Conservation (phyloP, 1,139 yeast species). For the Blastobotrys aristatus region DNA sequence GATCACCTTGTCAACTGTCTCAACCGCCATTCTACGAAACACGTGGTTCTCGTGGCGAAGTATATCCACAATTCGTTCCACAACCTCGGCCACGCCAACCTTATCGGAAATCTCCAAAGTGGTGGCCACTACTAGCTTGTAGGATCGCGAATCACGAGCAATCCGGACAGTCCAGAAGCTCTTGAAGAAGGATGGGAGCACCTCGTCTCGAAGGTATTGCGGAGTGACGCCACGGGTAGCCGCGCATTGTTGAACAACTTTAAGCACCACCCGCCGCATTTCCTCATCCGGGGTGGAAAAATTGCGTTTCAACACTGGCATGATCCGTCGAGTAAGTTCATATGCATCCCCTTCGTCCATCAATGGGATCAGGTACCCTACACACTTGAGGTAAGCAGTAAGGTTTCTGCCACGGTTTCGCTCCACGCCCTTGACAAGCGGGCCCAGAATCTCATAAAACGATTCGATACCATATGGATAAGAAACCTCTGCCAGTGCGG, state of each 20-base stretch:
- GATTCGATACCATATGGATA: slow-evolving; percentile 89
- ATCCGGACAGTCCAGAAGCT: slow-evolving; percentile 62
- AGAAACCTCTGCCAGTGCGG: slow-evolving; percentile 79
- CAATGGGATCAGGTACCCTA: slow-evolving; percentile 77
- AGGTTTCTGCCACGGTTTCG: slow-evolving; percentile 73
- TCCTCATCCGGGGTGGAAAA: slow-evolving; percentile 84
- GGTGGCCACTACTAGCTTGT: slow-evolving; percentile 65
- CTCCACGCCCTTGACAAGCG: slow-evolving; percentile 75
- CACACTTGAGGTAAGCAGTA: slow-evolving; percentile 70
- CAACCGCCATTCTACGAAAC: slow-evolving; percentile 73
- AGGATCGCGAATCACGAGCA: slow-evolving; percentile 48
- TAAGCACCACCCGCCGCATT: slow-evolving; percentile 70
- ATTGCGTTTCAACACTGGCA: slow-evolving; percentile 63
- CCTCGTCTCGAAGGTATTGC: slow-evolving; percentile 43
- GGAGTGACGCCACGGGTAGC: slow-evolving; percentile 49
- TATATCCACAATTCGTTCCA: slow-evolving; percentile 53
- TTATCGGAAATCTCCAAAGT: slow-evolving; percentile 62
- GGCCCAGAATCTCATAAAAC: slow-evolving; percentile 66
- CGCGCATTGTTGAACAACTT: slow-evolving; percentile 55
- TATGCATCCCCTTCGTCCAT: slow-evolving; percentile 82
- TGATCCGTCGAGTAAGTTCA: slow-evolving; percentile 70
- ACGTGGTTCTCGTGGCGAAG: slow-evolving; percentile 82
- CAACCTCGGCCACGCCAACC: slow-evolving; percentile 58
- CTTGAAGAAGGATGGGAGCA: slow-evolving; percentile 60
- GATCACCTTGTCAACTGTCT: slow-evolving; percentile 53